Conservation (phyloP, 345 rosid species). For the Salix koriyanagi region DNA sequence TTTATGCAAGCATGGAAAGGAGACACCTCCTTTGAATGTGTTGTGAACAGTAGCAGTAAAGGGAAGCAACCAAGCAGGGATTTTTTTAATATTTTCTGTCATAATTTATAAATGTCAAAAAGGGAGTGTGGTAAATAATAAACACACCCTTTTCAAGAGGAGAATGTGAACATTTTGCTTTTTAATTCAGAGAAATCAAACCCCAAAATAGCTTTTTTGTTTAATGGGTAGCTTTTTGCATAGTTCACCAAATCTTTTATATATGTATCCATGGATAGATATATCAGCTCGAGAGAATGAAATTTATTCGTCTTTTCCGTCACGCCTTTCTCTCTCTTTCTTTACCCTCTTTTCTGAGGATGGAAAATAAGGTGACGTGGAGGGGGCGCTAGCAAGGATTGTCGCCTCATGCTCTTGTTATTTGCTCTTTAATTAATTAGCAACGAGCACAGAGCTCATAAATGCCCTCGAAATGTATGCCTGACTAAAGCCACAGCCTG, state of each 20-base stretch:
- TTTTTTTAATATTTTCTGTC: too few relatives aligned
- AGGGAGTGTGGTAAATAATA: conserved; percentile 10
- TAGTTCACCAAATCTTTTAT: not conserved
- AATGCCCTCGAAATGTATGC: not conserved
- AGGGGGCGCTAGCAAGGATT: not conserved
- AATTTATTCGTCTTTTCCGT: not conserved
- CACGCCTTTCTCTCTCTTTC: not conserved
- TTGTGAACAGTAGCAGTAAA: not conserved
- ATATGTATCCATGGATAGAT: too few relatives aligned
- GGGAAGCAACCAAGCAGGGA: too few relatives aligned
- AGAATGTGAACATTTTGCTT: not conserved
- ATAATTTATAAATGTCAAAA: not conserved
- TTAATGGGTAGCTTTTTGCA: conserved; percentile 10
- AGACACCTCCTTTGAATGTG: too few relatives aligned
- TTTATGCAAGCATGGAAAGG: too few relatives aligned
- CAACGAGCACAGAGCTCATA: not conserved
- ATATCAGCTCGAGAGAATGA: not conserved
- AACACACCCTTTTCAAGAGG: not conserved
- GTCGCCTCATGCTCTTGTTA: not conserved
- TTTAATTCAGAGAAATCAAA: not conserved
- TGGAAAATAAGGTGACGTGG: not conserved
- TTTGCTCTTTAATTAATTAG: not conserved
- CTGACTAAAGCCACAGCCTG: too few relatives aligned
- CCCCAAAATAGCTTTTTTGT: conserved; percentile 4
- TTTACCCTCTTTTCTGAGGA: not conserved